Conservation (phyloP, 768 basidiomycete species). For the Suillus alpinus region DNA sequence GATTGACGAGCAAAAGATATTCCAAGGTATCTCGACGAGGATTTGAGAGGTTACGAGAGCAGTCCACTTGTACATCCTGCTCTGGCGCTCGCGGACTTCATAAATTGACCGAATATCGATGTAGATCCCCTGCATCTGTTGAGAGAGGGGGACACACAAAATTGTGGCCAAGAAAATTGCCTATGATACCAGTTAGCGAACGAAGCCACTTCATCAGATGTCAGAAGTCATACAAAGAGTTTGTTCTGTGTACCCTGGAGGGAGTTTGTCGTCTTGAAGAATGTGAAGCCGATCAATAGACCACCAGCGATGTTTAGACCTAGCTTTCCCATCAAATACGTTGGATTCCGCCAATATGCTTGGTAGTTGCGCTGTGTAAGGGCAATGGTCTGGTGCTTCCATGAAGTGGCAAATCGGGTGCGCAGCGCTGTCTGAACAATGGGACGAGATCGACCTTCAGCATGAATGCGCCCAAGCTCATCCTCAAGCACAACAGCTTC, state of each 20-base stretch:
- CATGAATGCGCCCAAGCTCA: conserved; percentile 47
- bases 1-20: conserved; percentile 52
- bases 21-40: conserved; percentile 60
- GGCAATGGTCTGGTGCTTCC: conserved; percentile 45
- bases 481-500: conserved; percentile 37
- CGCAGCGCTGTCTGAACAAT: conserved; percentile 35
- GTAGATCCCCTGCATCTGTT: conserved; percentile 64
- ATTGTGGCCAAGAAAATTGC: conserved; percentile 58
- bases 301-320: conserved; percentile 51
- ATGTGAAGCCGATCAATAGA: conserved; percentile 61
- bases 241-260: conserved; percentile 64
- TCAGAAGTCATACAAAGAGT: conserved; percentile 49
- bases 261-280: conserved; percentile 52
- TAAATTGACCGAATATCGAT: conserved; percentile 58
- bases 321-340: conserved; percentile 60
- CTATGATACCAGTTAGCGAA: conserved; percentile 23
- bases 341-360: conserved; percentile 56
- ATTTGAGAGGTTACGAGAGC: conserved; percentile 55
- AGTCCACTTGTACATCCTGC: conserved; percentile 65
- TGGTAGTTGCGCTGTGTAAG: conserved; percentile 43
- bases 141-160: conserved; percentile 48
- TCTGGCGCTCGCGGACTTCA: conserved; percentile 63
- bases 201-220: background rate
- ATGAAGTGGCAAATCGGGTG: conserved; percentile 51
- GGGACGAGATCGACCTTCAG: conserved; percentile 43